A percentile compares a stretch with the other conserved stretches of the same genome.
Conservation (phyloP, 805 yeast species). For the Candida sphagnicola region DNA sequence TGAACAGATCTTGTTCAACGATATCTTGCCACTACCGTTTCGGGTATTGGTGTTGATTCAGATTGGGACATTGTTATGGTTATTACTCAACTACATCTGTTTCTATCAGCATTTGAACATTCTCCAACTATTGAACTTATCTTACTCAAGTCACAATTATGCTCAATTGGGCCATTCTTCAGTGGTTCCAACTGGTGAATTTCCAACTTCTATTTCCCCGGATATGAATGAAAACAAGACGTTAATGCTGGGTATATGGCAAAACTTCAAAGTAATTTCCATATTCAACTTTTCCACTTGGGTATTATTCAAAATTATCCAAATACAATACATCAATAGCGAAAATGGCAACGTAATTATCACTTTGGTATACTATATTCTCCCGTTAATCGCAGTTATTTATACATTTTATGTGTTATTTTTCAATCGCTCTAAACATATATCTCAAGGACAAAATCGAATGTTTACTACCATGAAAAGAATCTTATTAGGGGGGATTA, state of each 20-base stretch:
- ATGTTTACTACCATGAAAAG: constrained; percentile 49
- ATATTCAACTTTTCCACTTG: constrained; percentile 20
- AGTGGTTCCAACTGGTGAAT: constrained; percentile 25
- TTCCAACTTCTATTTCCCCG: constrained; percentile 25
- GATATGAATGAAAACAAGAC: constrained; percentile 26
- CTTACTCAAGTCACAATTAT: constrained; percentile 37
- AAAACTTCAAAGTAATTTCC: constrained; percentile 24
- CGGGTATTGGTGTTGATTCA: constrained; percentile 47
- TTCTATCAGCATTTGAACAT: constrained; percentile 42
- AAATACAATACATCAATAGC: constrained; percentile 14
- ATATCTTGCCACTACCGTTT: constrained; percentile 35
- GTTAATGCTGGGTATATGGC: constrained; percentile 32
- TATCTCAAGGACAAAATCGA: constrained; percentile 32
- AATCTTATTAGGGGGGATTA: constrained; percentile 56
- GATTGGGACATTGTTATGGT: constrained; percentile 54
- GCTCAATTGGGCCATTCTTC: constrained; percentile 16
- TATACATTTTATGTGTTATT: constrained; percentile 9
- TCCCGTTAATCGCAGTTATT: constrained; percentile 10
- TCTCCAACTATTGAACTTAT: constrained; percentile 37
- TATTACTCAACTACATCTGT: constrained; percentile 38
- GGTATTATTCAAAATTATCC: constrained; percentile 18
- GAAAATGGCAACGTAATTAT: constrained; percentile 3
- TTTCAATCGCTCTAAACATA: constrained; percentile 3
- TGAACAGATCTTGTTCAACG: constrained; percentile 19
- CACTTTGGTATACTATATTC: constrained; percentile 2